Evolutionary conservation across 768 basidiomycete species (phyloP), one percentile per base, ranked within the genome.

Genomic region (Lactarius quietus): DNA sequence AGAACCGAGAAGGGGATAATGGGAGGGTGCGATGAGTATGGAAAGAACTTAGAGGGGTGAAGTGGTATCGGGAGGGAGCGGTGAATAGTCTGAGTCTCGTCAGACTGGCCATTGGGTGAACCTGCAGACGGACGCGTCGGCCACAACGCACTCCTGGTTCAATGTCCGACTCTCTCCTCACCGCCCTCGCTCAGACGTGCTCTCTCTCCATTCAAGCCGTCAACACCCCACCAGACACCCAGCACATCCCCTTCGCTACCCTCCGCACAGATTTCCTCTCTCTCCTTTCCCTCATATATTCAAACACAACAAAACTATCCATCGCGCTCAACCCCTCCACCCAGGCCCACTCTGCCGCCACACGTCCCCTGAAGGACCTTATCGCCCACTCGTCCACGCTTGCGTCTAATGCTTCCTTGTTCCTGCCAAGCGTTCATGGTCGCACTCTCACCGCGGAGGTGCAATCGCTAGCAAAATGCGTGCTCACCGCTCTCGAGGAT

Each of bases 321-420:
- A 80, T 91, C 38, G 78, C 82, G 1, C 78, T 89, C 58, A 89
- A 86, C 51, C 85, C 87, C 6, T 74, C 83, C 4, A 76, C 35
- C 55, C 69, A 64, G 1, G 20, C 79, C 0, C 84, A 84, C 1
- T 76, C 84, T 6, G 69, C 69, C 6, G 67, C 63, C 14, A 6
- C 58, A 39, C 48, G 43, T 9, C 67, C 67, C 18, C 20, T 64
- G 28, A 68, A 62, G 31, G 69, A 70, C 43, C 63, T 70, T 53
- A 56, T 38, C 9, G 29, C 36, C 5, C 55, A 65, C 39, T 52
- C 61, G 17, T 53, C 57, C 26, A 68, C 67, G 3, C 69, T 70
- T 61, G 69, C 64, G 10, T 68, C 63, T 35, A 70, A 70, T 45
- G 64, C 64, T 18, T 64, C 59, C 0, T 48, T 43, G 15, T 70